A percentile compares a stretch with the other conserved stretches of the same genome.
phyloP scores from a whole-genome alignment of 2,329 filamentous ascomycete species.

The Aspergillus sp. region DNA sequence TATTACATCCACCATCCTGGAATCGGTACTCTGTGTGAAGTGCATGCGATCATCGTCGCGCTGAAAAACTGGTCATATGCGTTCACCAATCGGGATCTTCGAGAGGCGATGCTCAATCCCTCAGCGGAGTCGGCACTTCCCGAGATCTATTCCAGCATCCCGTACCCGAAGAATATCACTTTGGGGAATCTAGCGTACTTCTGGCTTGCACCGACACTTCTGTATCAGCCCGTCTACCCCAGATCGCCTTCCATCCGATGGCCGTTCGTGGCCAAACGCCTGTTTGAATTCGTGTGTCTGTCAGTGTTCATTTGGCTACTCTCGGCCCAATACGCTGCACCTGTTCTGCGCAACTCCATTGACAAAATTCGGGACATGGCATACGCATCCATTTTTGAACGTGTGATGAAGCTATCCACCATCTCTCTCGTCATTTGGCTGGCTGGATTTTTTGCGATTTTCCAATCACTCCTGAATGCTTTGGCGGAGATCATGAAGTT shows the following conservation, averaged over 20 bases:
- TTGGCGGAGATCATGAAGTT: conserved; percentile 87
- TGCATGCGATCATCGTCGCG: conserved; percentile 94
- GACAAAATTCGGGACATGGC: conserved; percentile 82
- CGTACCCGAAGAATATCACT: conserved; percentile 90
- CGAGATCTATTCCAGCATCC: conserved; percentile 75
- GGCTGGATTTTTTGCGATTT: conserved; percentile 93
- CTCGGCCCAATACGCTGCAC: conserved; percentile 89
- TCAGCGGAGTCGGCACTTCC: conserved; percentile 68
- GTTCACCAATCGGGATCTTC: conserved; percentile 91
- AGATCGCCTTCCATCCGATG: conserved; percentile 78
- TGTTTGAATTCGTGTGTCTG: conserved; percentile 73
- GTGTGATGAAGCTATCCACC: conserved; percentile 90
- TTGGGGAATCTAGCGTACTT: conserved; percentile 88
- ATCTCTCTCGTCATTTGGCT: conserved; percentile 97
- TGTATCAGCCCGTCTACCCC: conserved; percentile 96
- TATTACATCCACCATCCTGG: conserved; percentile 88
- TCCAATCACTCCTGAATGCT: conserved; percentile 89
- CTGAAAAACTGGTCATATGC: conserved; percentile 95
- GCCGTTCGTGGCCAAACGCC: conserved; percentile 80
- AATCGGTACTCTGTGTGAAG: conserved; percentile 84
- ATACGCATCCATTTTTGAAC: conserved; percentile 77
- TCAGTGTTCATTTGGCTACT: conserved; percentile 93
- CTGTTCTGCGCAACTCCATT: conserved; percentile 83
- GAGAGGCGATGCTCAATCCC: conserved; percentile 84
- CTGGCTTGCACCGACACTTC: conserved; percentile 94